phyloP scores from a whole-genome alignment of 2,329 filamentous ascomycete species.

The Colletotrichum musicola region DNA sequence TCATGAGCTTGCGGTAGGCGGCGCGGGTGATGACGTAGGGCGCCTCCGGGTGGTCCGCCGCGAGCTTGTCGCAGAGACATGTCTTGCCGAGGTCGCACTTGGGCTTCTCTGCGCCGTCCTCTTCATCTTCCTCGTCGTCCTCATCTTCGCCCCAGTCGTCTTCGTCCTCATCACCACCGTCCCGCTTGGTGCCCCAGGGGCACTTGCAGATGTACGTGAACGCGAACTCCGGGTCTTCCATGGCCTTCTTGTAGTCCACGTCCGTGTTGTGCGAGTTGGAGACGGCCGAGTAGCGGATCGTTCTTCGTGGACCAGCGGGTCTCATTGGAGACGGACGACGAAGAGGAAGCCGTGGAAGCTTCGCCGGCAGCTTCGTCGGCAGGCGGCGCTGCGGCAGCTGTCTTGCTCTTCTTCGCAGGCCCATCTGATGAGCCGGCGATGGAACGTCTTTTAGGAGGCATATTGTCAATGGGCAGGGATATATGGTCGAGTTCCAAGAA shows the following conservation, averaged over 20 bases:
- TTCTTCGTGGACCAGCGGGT: too few species aligned
- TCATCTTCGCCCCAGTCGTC: too few species aligned
- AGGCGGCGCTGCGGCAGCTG: constrained; percentile 27
- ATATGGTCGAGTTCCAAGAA: neutral
- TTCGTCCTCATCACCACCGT: constrained; percentile 38
- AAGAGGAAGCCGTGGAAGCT: too few species aligned
- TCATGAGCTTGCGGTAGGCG: constrained; percentile 28
- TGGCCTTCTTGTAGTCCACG: constrained; percentile 43
- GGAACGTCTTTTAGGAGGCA: constrained; percentile 5
- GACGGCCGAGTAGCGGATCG: too few species aligned
- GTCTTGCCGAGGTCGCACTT: constrained; percentile 41
- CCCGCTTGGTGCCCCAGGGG: constrained; percentile 35
- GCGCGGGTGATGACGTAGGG: constrained; percentile 35
- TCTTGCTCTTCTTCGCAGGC: constrained; percentile 19
- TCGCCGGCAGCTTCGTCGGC: too few species aligned
- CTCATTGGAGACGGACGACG: too few species aligned
- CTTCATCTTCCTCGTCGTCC: constrained; percentile 1
- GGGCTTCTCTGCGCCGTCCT: constrained; percentile 18
- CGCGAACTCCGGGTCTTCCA: constrained; percentile 44
- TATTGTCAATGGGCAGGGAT: neutral
- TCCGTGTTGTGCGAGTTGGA: constrained; percentile 47
- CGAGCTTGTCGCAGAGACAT: constrained; percentile 36
- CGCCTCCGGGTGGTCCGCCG: constrained; percentile 38
- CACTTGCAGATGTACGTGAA: constrained; percentile 48
- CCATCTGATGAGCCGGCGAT: too few species aligned